Percentiles rank a stretch among this genome's conserved stretches.
Conservation (phyloP, 768 basidiomycete species). For the Coprinopsis marcescibilis region DNA sequence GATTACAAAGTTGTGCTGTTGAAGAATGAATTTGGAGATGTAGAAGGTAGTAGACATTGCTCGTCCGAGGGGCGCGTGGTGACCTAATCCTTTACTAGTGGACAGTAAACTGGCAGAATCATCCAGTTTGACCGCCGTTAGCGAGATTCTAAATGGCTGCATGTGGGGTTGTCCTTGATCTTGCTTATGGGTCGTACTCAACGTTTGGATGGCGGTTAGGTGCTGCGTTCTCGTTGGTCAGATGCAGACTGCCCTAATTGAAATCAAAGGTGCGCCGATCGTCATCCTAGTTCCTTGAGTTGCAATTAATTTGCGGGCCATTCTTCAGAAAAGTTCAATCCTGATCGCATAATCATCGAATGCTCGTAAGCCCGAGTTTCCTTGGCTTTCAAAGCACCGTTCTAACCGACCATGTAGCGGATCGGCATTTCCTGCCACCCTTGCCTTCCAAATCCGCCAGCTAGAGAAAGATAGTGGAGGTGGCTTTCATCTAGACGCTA, state of each 20-base stretch:
- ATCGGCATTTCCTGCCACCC: constrained; percentile 91
- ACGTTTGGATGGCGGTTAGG: constrained; percentile 54
- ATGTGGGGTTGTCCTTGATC: constrained; percentile 47
- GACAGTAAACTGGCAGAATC: constrained; percentile 88
- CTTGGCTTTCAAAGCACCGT: background rate
- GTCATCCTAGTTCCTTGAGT: background rate
- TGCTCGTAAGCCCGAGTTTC: constrained; percentile 65
- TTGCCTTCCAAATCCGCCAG: constrained; percentile 92
- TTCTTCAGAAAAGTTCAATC: constrained; percentile 64
- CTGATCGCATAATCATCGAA: constrained; percentile 93
- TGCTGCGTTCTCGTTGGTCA: constrained; percentile 94
- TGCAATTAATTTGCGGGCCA: too few relatives aligned
- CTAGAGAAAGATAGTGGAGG: constrained; percentile 71
- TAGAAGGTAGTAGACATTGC: constrained; percentile 84
- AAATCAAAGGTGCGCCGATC: constrained; percentile 66
- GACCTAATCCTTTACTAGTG: constrained; percentile 40
- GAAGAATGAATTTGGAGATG: constrained; percentile 96
- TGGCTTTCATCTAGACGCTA: constrained; percentile 81
- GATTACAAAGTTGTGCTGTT: constrained; percentile 87
- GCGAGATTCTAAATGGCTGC: constrained; percentile 95
- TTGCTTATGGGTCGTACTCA: background rate
- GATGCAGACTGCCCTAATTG: constrained; percentile 85
- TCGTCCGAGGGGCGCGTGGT: too few relatives aligned
- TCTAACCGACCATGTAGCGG: constrained; percentile 46
- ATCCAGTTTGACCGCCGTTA: constrained; percentile 79